Evolutionary conservation across 2,329 filamentous ascomycete species (phyloP).

Genomic region (Helminthosporium solani): DNA sequence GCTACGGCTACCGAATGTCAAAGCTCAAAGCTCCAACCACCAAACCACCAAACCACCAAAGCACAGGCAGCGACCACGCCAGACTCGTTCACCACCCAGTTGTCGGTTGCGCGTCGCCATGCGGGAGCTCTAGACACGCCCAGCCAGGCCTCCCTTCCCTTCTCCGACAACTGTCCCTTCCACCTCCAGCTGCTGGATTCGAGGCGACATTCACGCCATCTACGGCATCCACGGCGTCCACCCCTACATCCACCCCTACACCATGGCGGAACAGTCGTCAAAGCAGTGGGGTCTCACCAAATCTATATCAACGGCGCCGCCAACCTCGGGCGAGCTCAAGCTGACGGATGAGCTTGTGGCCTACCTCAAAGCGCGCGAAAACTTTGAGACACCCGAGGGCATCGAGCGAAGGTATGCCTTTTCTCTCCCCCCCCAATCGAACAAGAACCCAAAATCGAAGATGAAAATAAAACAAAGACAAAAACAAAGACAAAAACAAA

Average conservation of each 20-base stretch:
- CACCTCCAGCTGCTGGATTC: too few relatives aligned
- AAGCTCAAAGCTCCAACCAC: too few relatives aligned
- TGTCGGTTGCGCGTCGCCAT: conserved; percentile 25
- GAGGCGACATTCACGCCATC: too few relatives aligned
- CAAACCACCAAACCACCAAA: too few relatives aligned
- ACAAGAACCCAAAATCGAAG: too few relatives aligned
- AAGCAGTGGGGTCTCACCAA: conserved; percentile 71
- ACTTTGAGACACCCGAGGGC: conserved; percentile 82
- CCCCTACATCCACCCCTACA: too few relatives aligned
- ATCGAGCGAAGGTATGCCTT: conserved; percentile 71
- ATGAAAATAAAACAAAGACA: too few relatives aligned
- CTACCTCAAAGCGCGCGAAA: conserved; percentile 85
- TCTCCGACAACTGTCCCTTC: too few relatives aligned
- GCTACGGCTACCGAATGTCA: background rate
- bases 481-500: too few relatives aligned
- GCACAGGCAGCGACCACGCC: conserved; percentile 3
- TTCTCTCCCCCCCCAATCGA: background rate
- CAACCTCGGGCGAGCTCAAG: conserved; percentile 73
- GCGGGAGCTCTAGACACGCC: conserved; percentile 22
- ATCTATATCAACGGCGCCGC: conserved; percentile 75
- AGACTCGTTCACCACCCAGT: conserved; percentile 7
- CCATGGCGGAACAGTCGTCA: conserved; percentile 37
- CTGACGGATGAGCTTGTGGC: conserved; percentile 77
- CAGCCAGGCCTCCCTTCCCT: background rate
- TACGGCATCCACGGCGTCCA: too few relatives aligned